Evolutionary conservation across 768 basidiomycete species (phyloP).

Genomic region (Tylopilus sp.): DNA sequence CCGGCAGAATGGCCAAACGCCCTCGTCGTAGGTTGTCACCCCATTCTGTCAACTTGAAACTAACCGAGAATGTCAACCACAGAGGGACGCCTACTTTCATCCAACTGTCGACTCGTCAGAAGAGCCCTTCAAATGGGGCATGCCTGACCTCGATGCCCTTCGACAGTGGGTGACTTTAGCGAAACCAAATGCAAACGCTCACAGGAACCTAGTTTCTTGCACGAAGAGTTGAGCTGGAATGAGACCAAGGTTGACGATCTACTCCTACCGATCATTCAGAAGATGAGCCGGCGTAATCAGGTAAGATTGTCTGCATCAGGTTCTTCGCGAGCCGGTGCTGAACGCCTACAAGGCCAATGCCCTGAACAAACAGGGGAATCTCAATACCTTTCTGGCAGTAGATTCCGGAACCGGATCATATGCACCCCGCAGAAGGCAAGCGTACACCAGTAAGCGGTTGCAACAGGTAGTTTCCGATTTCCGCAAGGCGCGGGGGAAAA

Average conservation of each 20-base stretch:
- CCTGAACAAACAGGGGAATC: conserved; percentile 71
- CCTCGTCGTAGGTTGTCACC: conserved; percentile 62
- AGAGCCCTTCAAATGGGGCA: conserved; percentile 94
- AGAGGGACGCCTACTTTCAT: conserved; percentile 93
- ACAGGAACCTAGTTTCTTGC: conserved; percentile 52
- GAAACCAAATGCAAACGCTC: conserved; percentile 7
- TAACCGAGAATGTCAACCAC: conserved; percentile 4
- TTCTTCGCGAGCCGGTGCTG: background rate
- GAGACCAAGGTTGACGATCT: conserved; percentile 84
- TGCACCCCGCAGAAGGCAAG: conserved; percentile 77
- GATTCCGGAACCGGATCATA: conserved; percentile 62
- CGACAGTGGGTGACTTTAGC: conserved; percentile 54
- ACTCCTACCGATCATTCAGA: conserved; percentile 88
- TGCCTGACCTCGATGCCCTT: conserved; percentile 93
- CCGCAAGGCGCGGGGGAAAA: conserved; percentile 44
- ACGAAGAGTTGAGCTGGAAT: conserved; percentile 78
- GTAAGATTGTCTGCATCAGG: conserved; percentile 33
- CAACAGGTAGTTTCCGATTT: conserved; percentile 85
- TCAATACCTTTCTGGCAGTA: conserved; percentile 74
- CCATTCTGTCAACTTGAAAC: conserved; percentile 2
- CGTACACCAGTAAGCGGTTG: conserved; percentile 81
- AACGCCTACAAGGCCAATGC: conserved; percentile 46
- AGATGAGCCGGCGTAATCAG: conserved; percentile 78
- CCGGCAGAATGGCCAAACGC: conserved; percentile 87
- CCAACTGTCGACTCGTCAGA: conserved; percentile 88